phyloP scores from a whole-genome alignment of 2,329 filamentous ascomycete species.

The Monilinia aucupariae region DNA sequence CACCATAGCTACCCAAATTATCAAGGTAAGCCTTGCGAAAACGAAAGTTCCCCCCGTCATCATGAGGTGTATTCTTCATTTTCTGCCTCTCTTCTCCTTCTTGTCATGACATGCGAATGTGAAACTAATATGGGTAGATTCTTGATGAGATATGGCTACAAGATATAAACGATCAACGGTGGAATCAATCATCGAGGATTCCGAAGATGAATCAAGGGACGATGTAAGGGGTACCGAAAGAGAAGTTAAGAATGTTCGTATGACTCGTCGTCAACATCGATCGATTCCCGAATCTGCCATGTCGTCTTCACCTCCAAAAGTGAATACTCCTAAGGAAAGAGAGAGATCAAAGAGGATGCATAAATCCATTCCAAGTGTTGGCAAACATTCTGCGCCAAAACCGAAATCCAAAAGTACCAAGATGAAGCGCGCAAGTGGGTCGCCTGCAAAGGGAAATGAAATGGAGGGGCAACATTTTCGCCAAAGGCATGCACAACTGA shows the following conservation, averaged over 20 bases:
- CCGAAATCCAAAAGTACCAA: constrained; percentile 25
- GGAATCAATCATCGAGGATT: constrained; percentile 31
- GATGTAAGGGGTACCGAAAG: constrained; percentile 22
- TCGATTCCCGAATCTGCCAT: constrained; percentile 22
- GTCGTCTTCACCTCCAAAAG: constrained; percentile 23
- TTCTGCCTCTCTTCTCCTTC: constrained; percentile 1
- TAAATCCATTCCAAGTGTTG: constrained; percentile 20
- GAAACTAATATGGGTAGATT: constrained; percentile 19
- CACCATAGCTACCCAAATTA: constrained; percentile 20
- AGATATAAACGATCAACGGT: constrained; percentile 29
- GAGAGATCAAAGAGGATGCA: constrained; percentile 25
- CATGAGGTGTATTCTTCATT: constrained; percentile 2
- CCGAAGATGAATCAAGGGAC: constrained; percentile 29
- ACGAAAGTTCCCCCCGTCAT: neutral
- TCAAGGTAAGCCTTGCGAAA: constrained; percentile 25
- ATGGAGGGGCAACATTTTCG: constrained; percentile 20
- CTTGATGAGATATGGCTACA: constrained; percentile 26
- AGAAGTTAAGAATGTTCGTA: constrained; percentile 18
- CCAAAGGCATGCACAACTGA: constrained; percentile 22
- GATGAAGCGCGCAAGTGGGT: constrained; percentile 21
- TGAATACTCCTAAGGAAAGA: constrained; percentile 27
- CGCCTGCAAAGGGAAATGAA: constrained; percentile 20
- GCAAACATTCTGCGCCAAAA: constrained; percentile 22
- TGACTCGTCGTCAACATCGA: constrained; percentile 18
- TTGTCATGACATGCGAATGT: constrained; percentile 2